Base-by-base conservation (phyloP, 2,329 filamentous ascomycete genomes). In the Fusarium sublunatum region DNA sequence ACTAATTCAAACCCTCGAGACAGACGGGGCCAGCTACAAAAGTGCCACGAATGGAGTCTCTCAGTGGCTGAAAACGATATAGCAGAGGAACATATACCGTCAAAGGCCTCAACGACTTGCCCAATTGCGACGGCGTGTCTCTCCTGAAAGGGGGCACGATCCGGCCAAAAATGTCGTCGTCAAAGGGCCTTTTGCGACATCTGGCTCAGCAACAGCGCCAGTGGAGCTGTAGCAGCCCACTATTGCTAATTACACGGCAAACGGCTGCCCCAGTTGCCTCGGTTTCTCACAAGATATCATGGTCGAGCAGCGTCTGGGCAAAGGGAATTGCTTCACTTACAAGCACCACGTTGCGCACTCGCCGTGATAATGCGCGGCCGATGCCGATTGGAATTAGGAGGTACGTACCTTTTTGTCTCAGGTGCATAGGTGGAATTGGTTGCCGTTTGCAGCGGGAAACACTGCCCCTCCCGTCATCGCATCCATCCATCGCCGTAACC, bases 171-270 rank as follows among this genome's bases (percentile, higher is more conserved):
- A 70, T 71, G 69, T 61, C 65, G 55, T 68, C 60, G 53, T 65
- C 68, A n/a, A 70, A 51, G 60, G 61, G 69, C 69, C 65, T 71
- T 62, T 69, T 71, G 60, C 69, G 67, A 65, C 67, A 71, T 67
- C 61, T 71, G 60, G 60, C 52, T 53, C 68, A 67, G 32, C 47
- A 60, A 42, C 68, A 68, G 48, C 45, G 47, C 40, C 60, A 67
- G 68, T 71, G 68, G 68, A 68, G 66, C 68, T 45, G 51, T 32
- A 58, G 53, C 56, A 57, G 58, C 45, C 64, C 64, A 58, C 60
- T 64, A 48, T 61, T 61, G 57, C 50, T 67, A 40, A 60, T 64
- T 56, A 55, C 53, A 58, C 65, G 59, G 51, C 52, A 56, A n/a
- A 53, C 63, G 29, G 44, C 41, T 38, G 48, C 54, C 19, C 50